These are phyloP conservation scores for Microcera coccophila DNA, from an alignment of 2,329 filamentous ascomycete species.

Conservation along the genomic window DNA sequence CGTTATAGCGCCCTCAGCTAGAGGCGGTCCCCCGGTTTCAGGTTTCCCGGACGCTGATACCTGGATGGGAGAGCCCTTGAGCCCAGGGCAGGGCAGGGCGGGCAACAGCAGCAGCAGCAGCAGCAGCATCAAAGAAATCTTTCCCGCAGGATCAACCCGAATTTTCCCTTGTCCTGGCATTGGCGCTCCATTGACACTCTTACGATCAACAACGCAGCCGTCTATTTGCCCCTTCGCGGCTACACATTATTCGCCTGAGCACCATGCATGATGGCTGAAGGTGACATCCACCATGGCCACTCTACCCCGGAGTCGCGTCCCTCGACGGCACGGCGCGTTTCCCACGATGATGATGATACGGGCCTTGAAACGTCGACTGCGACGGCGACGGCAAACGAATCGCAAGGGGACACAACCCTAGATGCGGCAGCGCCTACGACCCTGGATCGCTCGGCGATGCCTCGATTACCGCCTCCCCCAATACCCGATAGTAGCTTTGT, in stretches of 20 bases:
- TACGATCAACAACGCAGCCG: neutral
- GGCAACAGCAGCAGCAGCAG: neutral
- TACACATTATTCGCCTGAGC: conserved; percentile 8
- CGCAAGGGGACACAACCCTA: neutral
- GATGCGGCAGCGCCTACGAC: neutral
- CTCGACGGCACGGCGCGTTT: conserved; percentile 25
- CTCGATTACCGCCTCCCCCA: conserved; percentile 17
- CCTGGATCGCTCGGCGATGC: conserved; percentile 15
- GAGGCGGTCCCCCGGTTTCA: no score
- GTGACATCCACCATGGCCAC: conserved; percentile 25
- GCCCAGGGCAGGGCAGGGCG: neutral
- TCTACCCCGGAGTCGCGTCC: conserved; percentile 22
- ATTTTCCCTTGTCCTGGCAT: neutral
- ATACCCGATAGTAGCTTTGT: conserved; percentile 40
- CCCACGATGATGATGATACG: conserved; percentile 12
- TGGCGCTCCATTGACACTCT: neutral
- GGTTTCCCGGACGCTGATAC: no score
- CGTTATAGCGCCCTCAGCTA: neutral
- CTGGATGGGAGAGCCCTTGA: neutral
- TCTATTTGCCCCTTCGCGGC: conserved; percentile 3
- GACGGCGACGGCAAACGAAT: conserved; percentile 3
- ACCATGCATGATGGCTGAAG: conserved; percentile 37
- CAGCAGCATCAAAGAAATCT: neutral
- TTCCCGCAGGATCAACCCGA: neutral
- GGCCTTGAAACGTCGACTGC: conserved; percentile 15